Evolutionary conservation across 441 rosid species (phyloP), one percentile per base, ranked within the genome.

Genomic region (Euphorbia celastroides): DNA sequence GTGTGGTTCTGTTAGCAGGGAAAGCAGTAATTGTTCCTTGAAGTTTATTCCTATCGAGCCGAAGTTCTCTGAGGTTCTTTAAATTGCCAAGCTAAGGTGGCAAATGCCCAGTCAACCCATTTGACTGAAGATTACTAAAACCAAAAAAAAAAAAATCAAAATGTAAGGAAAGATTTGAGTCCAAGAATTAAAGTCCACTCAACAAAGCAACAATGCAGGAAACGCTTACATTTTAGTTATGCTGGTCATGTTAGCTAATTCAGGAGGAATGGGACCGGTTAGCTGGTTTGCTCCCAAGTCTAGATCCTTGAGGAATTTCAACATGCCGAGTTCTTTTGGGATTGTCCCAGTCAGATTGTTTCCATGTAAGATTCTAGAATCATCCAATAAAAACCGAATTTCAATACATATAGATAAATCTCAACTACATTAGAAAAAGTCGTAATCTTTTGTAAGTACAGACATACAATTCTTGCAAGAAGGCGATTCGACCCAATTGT

Each of bases 231-330:
- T 77, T 73, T 63, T 83, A 41, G 28, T 62, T 60, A 85, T 57
- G 76, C 78, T 80, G 50, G 83, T 71, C 69, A 93, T 71, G 46
- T 81, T 84, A 67, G 93, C 93, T 10, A 93, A 72, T 81, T 93
- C 97, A 7, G 86, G 78, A 57, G 99, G 99, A 70, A 91, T 88
- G 11, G 84, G 88, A 74, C 99, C 99, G 30, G 80, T 78, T 7
- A 93, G 54, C 64, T 77, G 90, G 81, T 93, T 93, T 78, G 68
- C 82, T 76, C 99, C 99, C 85, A 93, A 88, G 83, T 94, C 97
- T 87, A 91, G 83, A 70, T 77, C 77, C 82, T 76, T 72, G 61
- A 94, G 94, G 74, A 75, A 76, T 73, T 88, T 84, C 84, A 92
- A 72, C 81, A 72, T 73, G 65, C 97, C 97, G 17, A 92, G 60